These are phyloP conservation scores for Thielaviopsis euricoi DNA, from an alignment of 2,329 filamentous ascomycete species.

Conservation along the genomic window DNA sequence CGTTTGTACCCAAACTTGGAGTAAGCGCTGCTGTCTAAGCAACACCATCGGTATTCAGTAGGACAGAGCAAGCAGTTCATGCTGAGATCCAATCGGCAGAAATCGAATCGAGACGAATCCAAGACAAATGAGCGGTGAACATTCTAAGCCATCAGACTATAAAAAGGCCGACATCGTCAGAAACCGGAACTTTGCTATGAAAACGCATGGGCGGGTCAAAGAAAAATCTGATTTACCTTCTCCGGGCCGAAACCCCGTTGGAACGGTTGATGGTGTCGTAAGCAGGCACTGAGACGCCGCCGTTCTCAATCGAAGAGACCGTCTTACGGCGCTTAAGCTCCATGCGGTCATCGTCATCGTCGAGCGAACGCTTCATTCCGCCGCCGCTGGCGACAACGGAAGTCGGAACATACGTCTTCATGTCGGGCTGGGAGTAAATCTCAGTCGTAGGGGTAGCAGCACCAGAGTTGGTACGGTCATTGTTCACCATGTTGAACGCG, in stretches of 20 bases:
- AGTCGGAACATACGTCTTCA: conserved; percentile 49
- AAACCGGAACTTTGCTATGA: conserved; percentile 11
- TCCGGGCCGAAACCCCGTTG: conserved; percentile 26
- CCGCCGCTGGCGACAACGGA: conserved; percentile 45
- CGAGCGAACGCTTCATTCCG: conserved; percentile 29
- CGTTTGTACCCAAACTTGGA: no score
- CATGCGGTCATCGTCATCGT: conserved; percentile 41
- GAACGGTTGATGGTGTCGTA: conserved; percentile 35
- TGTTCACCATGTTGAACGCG: conserved; percentile 79
- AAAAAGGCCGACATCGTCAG: conserved; percentile 12
- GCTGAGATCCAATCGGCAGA: neutral
- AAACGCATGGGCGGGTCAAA: neutral
- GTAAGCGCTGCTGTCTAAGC: no score
- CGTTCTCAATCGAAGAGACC: conserved; percentile 36
- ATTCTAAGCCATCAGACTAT: conserved; percentile 12
- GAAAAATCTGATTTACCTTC: conserved; percentile 19
- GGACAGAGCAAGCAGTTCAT: neutral
- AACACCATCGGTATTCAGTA: neutral
- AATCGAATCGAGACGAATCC: neutral
- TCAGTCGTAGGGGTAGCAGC: conserved; percentile 53
- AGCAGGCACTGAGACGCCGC: conserved; percentile 30
- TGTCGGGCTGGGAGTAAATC: conserved; percentile 48
- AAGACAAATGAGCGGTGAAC: conserved; percentile 6
- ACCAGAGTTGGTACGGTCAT: conserved; percentile 46
- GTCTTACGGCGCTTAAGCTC: conserved; percentile 70